Percentiles rank a stretch among this genome's conserved stretches.
Conservation (phyloP, 495 filamentous ascomycete species). For the Trypethelium eluteriae region DNA sequence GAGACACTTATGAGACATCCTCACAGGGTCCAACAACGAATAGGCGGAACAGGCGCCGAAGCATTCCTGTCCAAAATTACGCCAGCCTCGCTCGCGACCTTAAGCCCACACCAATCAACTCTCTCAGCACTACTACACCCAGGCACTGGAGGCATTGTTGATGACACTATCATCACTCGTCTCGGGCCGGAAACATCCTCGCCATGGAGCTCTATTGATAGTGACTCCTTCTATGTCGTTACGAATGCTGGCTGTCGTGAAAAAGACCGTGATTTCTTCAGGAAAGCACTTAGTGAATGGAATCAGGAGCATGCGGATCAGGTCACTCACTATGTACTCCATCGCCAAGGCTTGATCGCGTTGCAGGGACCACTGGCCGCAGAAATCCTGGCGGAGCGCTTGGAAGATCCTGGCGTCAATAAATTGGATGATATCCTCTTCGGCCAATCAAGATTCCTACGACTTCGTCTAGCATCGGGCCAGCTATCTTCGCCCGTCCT, state of each 20-base stretch:
- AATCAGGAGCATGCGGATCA: constrained; percentile 39
- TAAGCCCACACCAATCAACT: constrained; percentile 57
- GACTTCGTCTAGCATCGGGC: constrained; percentile 44
- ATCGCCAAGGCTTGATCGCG: constrained; percentile 63
- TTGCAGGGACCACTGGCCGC: constrained; percentile 77
- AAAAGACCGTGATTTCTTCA: constrained; percentile 74
- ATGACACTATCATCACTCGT: constrained; percentile 83
- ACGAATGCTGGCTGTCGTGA: constrained; percentile 90
- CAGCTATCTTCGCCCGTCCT: constrained; percentile 51
- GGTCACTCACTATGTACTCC: constrained; percentile 63
- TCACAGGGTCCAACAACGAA: constrained; percentile 57
- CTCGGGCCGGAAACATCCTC: constrained; percentile 45
- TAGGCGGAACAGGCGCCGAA: constrained; percentile 70
- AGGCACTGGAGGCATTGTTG: constrained; percentile 79
- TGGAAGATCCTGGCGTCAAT: constrained; percentile 37
- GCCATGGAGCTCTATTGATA: neutral
- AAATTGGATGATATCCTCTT: constrained; percentile 70
- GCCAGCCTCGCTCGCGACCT: constrained; percentile 55
- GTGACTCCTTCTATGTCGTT: constrained; percentile 69
- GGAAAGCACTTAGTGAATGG: constrained; percentile 52
- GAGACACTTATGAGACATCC: neutral
- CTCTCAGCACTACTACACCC: constrained; percentile 74
- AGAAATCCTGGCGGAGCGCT: constrained; percentile 47
- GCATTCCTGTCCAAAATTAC: constrained; percentile 73
- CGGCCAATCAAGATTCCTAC: constrained; percentile 57